Evolutionary conservation across 139 green algal genomes (phyloP).

Genomic region (Closterium sp.): DNA sequence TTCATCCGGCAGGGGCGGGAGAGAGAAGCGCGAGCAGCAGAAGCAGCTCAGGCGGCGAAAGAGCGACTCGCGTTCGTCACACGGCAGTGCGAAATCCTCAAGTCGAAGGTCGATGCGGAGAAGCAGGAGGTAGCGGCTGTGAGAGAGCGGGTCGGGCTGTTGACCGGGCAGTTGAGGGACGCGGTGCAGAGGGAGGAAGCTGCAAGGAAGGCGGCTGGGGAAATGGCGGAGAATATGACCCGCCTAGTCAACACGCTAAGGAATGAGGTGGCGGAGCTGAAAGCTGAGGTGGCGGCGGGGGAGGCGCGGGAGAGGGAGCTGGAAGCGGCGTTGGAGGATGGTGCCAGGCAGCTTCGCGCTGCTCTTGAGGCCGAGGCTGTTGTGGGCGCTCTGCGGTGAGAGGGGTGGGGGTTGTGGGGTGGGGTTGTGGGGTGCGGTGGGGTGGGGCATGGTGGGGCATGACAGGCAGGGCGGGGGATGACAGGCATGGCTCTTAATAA

Average conservation of each 20-base stretch:
- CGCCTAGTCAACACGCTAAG: background rate
- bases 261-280: background rate
- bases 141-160: background rate
- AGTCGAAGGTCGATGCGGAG: background rate
- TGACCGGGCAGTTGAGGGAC: background rate
- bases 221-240: background rate
- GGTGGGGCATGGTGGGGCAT: background rate
- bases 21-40: background rate
- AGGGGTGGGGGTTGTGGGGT: background rate
- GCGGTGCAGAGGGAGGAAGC: background rate
- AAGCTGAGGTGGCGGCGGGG: background rate
- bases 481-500: background rate
- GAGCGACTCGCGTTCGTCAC: background rate
- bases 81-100: background rate
- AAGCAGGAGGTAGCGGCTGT: background rate
- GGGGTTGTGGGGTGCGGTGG: background rate
- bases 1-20: background rate
- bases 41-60: background rate
- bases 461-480: background rate
- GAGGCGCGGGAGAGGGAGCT: background rate
- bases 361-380: background rate
- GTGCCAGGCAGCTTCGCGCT: background rate
- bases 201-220: background rate
- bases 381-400: background rate
- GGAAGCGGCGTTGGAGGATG: background rate